Conservation (phyloP, 2,329 filamentous ascomycete genomes). For the Fusarium abutilonis region DNA sequence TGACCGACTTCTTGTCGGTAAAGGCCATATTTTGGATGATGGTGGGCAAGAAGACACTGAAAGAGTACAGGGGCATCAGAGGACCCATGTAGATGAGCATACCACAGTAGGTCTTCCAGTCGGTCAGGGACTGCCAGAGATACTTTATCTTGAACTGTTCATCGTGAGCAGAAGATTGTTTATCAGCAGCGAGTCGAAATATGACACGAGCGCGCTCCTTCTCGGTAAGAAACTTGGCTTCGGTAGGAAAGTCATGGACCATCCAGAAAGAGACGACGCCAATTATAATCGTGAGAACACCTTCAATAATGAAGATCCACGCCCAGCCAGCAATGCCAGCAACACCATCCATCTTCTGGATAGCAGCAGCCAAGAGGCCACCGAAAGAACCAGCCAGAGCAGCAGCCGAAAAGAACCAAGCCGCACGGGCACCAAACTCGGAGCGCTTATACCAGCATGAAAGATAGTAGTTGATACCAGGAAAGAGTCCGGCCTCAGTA, state of each 20-base stretch:
- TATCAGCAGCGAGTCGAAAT: conserved; percentile 74
- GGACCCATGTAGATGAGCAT: conserved; percentile 83
- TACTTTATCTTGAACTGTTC: conserved; percentile 80
- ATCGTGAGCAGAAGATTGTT: conserved; percentile 77
- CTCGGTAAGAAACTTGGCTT: conserved; percentile 76
- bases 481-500: conserved; percentile 79
- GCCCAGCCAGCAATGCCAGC: conserved; percentile 66
- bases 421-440: conserved; percentile 82
- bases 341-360: conserved; percentile 74
- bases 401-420: conserved; percentile 85
- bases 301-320: conserved; percentile 77
- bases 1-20: conserved; percentile 47
- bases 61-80: conserved; percentile 77
- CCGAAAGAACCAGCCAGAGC: conserved; percentile 82
- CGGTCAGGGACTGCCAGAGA: conserved; percentile 75
- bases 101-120: conserved; percentile 85
- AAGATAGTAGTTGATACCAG: conserved; percentile 81
- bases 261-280: conserved; percentile 77
- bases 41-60: conserved; percentile 80
- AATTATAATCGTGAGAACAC: conserved; percentile 74
- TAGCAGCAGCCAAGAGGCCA: conserved; percentile 76
- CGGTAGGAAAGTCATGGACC: conserved; percentile 83
- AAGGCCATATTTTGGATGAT: conserved; percentile 71
- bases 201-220: conserved; percentile 77
- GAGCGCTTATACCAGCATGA: conserved; percentile 84